A percentile compares a stretch with the other conserved stretches of the same genome.
These are phyloP conservation scores for Salvia sclarea DNA, from an alignment of 305 asterid species.

Conservation along the genomic window DNA sequence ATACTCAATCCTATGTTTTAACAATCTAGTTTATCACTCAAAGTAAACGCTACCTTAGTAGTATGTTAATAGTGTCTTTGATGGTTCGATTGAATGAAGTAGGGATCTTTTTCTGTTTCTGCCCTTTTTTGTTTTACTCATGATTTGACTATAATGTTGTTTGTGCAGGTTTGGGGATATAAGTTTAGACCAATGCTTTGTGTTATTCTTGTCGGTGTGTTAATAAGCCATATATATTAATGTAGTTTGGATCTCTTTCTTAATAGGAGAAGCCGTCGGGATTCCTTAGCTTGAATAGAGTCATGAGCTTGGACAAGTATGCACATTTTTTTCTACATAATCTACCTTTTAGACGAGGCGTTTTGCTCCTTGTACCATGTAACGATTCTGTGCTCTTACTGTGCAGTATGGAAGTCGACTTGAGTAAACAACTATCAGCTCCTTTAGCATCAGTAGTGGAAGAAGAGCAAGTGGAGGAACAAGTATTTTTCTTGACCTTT, in stretches of 20 bases:
- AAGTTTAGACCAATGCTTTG: neutral
- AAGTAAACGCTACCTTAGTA: too few relatives aligned
- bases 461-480: slow-evolving; percentile 47
- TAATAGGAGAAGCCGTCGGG: slow-evolving; percentile 77
- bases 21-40: too few relatives aligned
- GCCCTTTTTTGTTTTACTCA: neutral
- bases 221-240: slow-evolving; percentile 9
- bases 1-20: too few relatives aligned
- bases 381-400: slow-evolving; percentile 26
- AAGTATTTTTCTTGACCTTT: slow-evolving; percentile 38
- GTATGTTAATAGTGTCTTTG: neutral
- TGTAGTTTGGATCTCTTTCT: slow-evolving; percentile 15
- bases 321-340: slow-evolving; percentile 9
- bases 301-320: slow-evolving; percentile 86
- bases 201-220: slow-evolving; percentile 4
- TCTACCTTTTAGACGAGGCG: neutral
- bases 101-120: neutral
- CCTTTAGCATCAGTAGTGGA: slow-evolving; percentile 44
- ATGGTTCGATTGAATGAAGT: neutral
- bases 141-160: neutral
- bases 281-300: slow-evolving; percentile 92
- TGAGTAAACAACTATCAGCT: slow-evolving; percentile 63
- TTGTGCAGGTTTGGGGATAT: slow-evolving; percentile 5
- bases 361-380: slow-evolving; percentile 1
- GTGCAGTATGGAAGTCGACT: slow-evolving; percentile 78